Evolutionary conservation across 148 eudicot genomes (phyloP).

Genomic region (Heliamphora exappendiculata): DNA sequence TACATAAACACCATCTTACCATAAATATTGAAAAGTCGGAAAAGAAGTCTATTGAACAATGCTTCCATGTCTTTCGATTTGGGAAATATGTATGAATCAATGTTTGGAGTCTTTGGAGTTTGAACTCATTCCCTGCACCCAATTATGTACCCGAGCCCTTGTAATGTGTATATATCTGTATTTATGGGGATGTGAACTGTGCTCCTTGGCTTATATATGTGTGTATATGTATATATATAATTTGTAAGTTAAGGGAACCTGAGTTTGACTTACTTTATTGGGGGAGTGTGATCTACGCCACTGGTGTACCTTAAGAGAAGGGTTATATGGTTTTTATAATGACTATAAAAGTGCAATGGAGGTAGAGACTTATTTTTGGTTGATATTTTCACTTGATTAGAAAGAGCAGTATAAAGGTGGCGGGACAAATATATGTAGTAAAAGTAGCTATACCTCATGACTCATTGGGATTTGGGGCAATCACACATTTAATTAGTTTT

Average conservation of each 20-base stretch:
- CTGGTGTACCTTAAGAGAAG: too few relatives aligned
- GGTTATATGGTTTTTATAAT: neutral
- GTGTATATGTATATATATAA: too few relatives aligned
- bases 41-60: neutral
- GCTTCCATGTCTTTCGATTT: neutral
- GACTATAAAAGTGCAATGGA: neutral
- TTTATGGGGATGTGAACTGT: too few relatives aligned
- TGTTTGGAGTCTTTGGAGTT: too few relatives aligned
- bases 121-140: too few relatives aligned
- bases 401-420: neutral
- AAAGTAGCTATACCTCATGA: neutral
- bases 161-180: neutral
- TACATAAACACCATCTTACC: neutral
- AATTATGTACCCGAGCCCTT: neutral
- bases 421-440: neutral
- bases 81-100: neutral
- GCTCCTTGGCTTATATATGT: too few relatives aligned
- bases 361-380: too few relatives aligned
- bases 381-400: too few relatives aligned
- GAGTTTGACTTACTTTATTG: too few relatives aligned
- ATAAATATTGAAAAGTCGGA: too few relatives aligned
- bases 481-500: neutral
- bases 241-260: too few relatives aligned
- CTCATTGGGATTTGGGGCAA: neutral
- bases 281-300: too few relatives aligned